Base-by-base conservation (phyloP, 208 protist species). In the Crithidia mellificae region DNA sequence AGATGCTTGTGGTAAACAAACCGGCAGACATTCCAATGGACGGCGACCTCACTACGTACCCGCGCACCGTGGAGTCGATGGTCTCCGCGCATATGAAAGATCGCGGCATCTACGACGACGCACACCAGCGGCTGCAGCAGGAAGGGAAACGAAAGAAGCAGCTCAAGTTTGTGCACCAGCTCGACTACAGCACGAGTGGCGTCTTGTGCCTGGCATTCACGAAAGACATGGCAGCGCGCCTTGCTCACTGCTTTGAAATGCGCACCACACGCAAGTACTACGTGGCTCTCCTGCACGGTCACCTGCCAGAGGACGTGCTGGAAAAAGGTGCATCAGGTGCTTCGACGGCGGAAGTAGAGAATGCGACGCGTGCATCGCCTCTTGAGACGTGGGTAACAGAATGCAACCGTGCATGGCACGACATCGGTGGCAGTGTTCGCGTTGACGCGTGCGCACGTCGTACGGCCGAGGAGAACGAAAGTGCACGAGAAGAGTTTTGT, bases 121-220 rank as follows among this genome's bases (percentile, higher is more conserved):
- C 32, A 0, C 70, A 84, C 53, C 79, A 59, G 12, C 46, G 25
- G 22, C 68, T 83, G 29, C 58, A 79, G 47, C 57, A 68, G 22
- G 41, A 59, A 29, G 59, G 65, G n/a, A 78, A 72, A 24, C 72
- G 68, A 5, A 76, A 68, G 38, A 84, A 89, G 65, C 77, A 80
- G 67, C 63, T 96, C 17, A 94, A 94, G 74, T 96, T 97, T 74
- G 84, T 95, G 19, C 94, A 98, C 49, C 92, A 96, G 62, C 74
- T 98, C n/a, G 94, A 98, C 65, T 94, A 83, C 52, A 80, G 87
- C 8, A 98, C 94, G 27, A 93, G 85, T 64, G 94, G 94, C 15
- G 82, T 98, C 36, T 58, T 98, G 50, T 95, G 91, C 51, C 51
- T 98, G 3, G 91, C 89, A 7, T 95, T 96, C 36, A 91, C 77